These are phyloP conservation scores for Lachnellula cervina DNA, from an alignment of 2,329 filamentous ascomycete genomes.

Conservation along the genomic window DNA sequence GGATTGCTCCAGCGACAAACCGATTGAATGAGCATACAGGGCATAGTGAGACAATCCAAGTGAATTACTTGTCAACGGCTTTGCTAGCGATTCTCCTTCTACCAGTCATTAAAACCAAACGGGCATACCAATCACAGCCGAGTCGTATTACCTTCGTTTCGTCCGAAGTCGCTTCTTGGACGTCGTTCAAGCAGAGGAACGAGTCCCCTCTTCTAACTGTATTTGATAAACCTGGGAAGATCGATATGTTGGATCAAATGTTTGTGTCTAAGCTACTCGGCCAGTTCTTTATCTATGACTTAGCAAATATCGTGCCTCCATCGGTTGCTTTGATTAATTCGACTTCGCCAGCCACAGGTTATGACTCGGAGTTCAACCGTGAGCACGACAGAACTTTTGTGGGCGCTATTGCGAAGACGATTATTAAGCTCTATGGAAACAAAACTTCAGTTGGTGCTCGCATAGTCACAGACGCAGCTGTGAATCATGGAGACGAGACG, in stretches of 20 bases:
- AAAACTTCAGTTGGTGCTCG: neutral
- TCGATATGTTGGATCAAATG: neutral
- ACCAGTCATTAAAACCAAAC: slow-evolving; percentile 26
- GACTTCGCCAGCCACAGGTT: neutral
- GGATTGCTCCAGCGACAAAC: slow-evolving; percentile 18
- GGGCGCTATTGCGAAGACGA: neutral
- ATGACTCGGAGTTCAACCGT: neutral
- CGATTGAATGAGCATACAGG: slow-evolving; percentile 27
- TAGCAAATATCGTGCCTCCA: neutral
- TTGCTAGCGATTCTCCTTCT: slow-evolving; percentile 22
- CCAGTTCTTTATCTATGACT: neutral
- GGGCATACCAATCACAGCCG: neutral
- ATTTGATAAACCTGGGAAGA: neutral
- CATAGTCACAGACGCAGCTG: neutral
- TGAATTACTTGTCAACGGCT: slow-evolving; percentile 26
- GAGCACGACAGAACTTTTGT: neutral
- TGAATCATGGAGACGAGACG: neutral
- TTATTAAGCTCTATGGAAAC: neutral
- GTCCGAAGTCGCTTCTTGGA: neutral
- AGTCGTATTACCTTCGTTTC: neutral
- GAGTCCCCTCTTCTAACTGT: neutral
- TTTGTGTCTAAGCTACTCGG: neutral
- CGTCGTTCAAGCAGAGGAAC: neutral
- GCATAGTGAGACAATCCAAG: slow-evolving; percentile 37
- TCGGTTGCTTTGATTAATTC: neutral